Conservation (phyloP, 352 stramenopile genomes). For the Globisporangium parvum region DNA sequence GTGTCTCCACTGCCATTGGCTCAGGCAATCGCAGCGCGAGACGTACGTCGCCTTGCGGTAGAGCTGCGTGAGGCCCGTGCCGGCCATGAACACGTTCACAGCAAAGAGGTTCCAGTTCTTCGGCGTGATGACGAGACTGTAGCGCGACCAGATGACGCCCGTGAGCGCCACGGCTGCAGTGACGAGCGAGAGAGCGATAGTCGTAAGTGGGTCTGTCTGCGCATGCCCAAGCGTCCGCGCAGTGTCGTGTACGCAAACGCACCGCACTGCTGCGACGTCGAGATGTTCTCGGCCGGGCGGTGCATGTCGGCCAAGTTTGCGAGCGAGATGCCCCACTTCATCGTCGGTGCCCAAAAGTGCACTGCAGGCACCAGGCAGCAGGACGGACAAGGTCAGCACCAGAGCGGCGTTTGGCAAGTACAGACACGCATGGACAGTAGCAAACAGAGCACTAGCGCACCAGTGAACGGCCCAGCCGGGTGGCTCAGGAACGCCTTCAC, state of each 20-base stretch:
- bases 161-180: slow-evolving; percentile 58
- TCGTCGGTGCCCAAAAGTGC: slow-evolving; percentile 86
- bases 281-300: slow-evolving; percentile 74
- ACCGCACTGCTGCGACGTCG: slow-evolving; percentile 70
- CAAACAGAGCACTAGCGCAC: slow-evolving; percentile 18
- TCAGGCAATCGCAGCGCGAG: background rate
- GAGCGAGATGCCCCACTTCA: slow-evolving; percentile 88
- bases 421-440: too few species aligned
- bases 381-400: background rate
- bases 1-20: background rate
- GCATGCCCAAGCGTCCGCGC: too few species aligned
- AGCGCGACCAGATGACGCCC: slow-evolving; percentile 88
- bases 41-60: slow-evolving; percentile 70
- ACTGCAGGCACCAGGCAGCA: slow-evolving; percentile 21
- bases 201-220: background rate
- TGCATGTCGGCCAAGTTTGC: slow-evolving; percentile 86
- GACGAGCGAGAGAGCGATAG: background rate
- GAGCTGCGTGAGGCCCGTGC: slow-evolving; percentile 79
- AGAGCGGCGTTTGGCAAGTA: background rate
- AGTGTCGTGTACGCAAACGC: too few species aligned
- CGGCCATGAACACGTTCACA: slow-evolving; percentile 88
- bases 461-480: slow-evolving; percentile 82
- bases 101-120: slow-evolving; percentile 91
- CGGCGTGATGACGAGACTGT: slow-evolving; percentile 84
- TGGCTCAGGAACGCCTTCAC: slow-evolving; percentile 54